Conservation (phyloP, 352 stramenopile genomes). For the Thraustotheca clavata region DNA sequence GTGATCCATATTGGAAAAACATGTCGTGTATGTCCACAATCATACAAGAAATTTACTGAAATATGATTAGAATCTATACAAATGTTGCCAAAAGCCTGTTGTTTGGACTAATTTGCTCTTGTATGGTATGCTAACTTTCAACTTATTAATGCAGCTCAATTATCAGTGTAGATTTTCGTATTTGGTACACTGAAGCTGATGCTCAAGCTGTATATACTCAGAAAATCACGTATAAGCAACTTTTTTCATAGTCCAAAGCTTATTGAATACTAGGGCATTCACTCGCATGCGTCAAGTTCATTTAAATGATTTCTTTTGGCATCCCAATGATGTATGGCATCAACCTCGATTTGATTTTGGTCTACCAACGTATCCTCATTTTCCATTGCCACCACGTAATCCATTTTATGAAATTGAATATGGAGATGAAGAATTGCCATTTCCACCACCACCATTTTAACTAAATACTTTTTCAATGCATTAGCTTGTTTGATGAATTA, state of each 20-base stretch:
- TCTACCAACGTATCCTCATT: background rate
- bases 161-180: background rate
- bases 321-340: background rate
- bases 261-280: background rate
- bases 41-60: background rate
- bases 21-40: background rate
- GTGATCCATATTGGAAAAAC: background rate
- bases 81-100: background rate
- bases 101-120: background rate
- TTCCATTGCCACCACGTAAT: background rate
- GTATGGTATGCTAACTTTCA: background rate
- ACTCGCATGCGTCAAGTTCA: background rate
- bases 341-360: background rate
- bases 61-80: background rate
- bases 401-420: background rate
- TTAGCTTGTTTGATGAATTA: constrained; percentile 4
- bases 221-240: background rate
- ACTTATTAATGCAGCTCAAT: background rate
- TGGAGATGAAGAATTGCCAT: background rate
- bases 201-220: background rate
- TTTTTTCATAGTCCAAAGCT: background rate
- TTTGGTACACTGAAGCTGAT: background rate
- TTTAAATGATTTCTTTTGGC: background rate
- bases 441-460: background rate
- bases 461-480: background rate